Evolutionary conservation across 2,329 filamentous ascomycete genomes (phyloP), one percentile per base, ranked within the genome.

Genomic region (Exophiala oligosperma): DNA sequence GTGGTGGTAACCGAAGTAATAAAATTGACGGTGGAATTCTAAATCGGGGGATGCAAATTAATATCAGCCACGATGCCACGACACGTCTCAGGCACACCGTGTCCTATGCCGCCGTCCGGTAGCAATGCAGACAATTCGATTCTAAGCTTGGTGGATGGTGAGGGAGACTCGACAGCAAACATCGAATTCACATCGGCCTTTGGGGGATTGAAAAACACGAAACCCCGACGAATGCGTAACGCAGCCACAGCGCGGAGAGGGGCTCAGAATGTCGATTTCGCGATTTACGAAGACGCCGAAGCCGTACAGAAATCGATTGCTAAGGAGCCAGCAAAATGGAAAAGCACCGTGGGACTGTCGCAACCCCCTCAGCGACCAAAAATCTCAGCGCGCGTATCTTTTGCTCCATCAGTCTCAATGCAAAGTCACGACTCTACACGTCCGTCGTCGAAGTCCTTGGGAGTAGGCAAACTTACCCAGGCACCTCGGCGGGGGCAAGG

Each of bases 101-200:
- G 62, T 43, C 62, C 62, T 2, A n/a, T 60, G 9, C 50, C 37
- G 28, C 46, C 44, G 23, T 47, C 12, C 29, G 35, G 26, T 49
- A 35, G 32, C 32, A 5, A 35, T 35, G 6, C 21, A 32, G 40
- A 43, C 4, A 9, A 43, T 43, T 38, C 52, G n/a, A n/a, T 44
- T 7, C 6, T 49, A 23, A 56, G 35, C 46, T 24, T 24, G 8
- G 53, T 43, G 11, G 60, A 63, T 38, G 64, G 67, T 12, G 73
- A 76, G 35, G 64, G 67, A 9, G 73, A 76, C n/a, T 65, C 71
- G 14, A 77, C 75, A 0, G 68, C 60, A 4, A 70, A 72, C 17
- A 64, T 77, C 23, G 73, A 78, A 6, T 77, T 74, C 59, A 77
- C 74, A 3, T 73, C 71, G 11, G 73, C 74, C 47, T 69, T 77